These are phyloP conservation scores for Fusarium metavorans DNA, from an alignment of 2,329 filamentous ascomycete species.

Conservation along the genomic window DNA sequence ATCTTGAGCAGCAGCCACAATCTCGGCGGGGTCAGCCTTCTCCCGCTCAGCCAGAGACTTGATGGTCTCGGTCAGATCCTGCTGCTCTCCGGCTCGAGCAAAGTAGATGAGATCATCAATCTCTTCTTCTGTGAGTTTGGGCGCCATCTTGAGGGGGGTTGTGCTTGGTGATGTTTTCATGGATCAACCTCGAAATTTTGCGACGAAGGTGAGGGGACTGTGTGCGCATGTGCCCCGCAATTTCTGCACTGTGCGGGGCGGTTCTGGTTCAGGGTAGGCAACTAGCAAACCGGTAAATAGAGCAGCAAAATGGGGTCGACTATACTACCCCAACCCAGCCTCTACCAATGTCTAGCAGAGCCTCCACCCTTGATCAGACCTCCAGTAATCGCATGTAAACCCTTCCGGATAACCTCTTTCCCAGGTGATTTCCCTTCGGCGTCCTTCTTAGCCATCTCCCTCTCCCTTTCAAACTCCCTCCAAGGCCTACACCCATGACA, in stretches of 20 bases:
- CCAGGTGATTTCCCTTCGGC: not conserved
- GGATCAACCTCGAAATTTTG: slow-evolving; percentile 47
- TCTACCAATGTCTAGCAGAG: not conserved
- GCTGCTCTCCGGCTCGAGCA: slow-evolving; percentile 80
- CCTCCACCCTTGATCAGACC: not conserved
- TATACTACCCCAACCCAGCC: slow-evolving; percentile 8
- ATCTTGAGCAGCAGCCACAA: slow-evolving; percentile 79
- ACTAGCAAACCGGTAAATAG: too few relatives aligned
- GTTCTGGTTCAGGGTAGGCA: slow-evolving; percentile 35
- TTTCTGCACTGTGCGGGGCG: slow-evolving; percentile 50
- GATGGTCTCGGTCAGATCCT: slow-evolving; percentile 73
- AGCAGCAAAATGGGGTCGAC: not conserved
- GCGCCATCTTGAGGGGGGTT: slow-evolving; percentile 54
- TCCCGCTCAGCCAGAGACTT: slow-evolving; percentile 72
- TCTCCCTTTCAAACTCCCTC: not conserved
- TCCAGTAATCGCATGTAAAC: slow-evolving; percentile 11
- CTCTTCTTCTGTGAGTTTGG: slow-evolving; percentile 77
- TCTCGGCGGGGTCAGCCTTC: slow-evolving; percentile 67
- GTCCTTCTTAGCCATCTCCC: not conserved
- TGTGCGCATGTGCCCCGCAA: slow-evolving; percentile 49
- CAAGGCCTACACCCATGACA: slow-evolving; percentile 28
- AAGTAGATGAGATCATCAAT: slow-evolving; percentile 94
- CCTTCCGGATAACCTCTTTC: slow-evolving; percentile 13
- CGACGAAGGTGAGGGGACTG: slow-evolving; percentile 54
- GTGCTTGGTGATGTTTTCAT: slow-evolving; percentile 24